Percentiles rank a stretch among this genome's conserved stretches.
phyloP scores from a whole-genome alignment of 2,329 filamentous ascomycete species.

The Aureobasidium sp. region DNA sequence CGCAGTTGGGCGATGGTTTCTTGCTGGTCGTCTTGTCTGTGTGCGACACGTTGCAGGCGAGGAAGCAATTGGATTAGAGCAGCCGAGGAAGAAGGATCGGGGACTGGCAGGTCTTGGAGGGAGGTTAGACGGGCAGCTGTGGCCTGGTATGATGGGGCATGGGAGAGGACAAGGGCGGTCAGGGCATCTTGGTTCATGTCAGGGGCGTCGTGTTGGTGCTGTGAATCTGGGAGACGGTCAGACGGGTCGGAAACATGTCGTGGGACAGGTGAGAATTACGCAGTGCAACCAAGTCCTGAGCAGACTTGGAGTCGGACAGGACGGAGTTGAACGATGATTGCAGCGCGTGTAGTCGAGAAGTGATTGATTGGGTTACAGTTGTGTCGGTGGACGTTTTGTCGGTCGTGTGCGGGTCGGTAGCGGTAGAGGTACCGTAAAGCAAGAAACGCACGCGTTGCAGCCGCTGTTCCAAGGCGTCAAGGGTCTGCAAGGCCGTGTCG shows the following conservation, averaged over 20 bases:
- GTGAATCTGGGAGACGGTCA: background rate
- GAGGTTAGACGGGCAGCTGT: slow-evolving; percentile 36
- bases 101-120: slow-evolving; percentile 35
- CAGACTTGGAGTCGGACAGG: slow-evolving; percentile 30
- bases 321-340: slow-evolving; percentile 24
- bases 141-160: slow-evolving; percentile 34
- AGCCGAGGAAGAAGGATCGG: slow-evolving; percentile 36
- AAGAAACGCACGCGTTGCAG: slow-evolving; percentile 36
- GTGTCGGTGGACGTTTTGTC: background rate
- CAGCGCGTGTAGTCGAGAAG: slow-evolving; percentile 29
- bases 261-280: slow-evolving; percentile 18
- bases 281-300: slow-evolving; percentile 33
- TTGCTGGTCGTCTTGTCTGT: slow-evolving; percentile 52
- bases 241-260: background rate
- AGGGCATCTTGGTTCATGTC: slow-evolving; percentile 15
- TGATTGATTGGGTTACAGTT: slow-evolving; percentile 17
- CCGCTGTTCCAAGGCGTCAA: slow-evolving; percentile 36
- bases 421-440: slow-evolving; percentile 30
- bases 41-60: slow-evolving; percentile 52
- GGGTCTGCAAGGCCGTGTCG: slow-evolving; percentile 25
- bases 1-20: slow-evolving; percentile 56
- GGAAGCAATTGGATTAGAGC: slow-evolving; percentile 50
- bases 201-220: background rate
- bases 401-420: background rate
- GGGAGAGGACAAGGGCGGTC: slow-evolving; percentile 34